Base-by-base conservation (phyloP, 495 filamentous ascomycete species). In the Pyrenopolyporus hunteri region DNA sequence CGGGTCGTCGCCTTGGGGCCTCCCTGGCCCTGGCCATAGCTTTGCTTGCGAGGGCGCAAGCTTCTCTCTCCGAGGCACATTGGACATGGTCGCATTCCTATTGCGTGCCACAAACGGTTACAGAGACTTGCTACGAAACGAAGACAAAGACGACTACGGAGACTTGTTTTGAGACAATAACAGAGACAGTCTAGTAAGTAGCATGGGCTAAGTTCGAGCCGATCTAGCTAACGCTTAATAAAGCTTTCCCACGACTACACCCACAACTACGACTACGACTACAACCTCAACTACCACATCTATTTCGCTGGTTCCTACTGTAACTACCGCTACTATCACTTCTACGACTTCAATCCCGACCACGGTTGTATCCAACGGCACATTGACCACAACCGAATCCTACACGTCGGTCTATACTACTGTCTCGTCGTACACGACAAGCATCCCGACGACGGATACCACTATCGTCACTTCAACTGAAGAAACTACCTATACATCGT, bases 351-450 rank as follows among this genome's bases (percentile, higher is more conserved):
- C 57, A 6, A 58, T 73, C 11, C 69, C 68, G 9, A 70, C 64
- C 28, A 82, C 66, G 9, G 72, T 72, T 9, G 26, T 64, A 32
- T 74, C 51, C 43, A 61, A 67, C 19, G 70, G 40, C 13, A 59
- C 47, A 35, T 49, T 45, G 32, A 74, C 40, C 36, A 66, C 57
- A 16, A 71, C 62, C 31, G 29, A 64, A 25, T 67, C 66, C 10
- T 60, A 59, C 47, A 71, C 60, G 9, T 65, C 70, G 25, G 66
- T 57, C 47, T 66, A 61, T 39, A 63, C 60, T n/a, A 69, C 37
- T 31, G 36, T 52, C 28, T 63, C 52, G 11, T 67, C 52, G 11
- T 57, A 58, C 17, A 63, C 65, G 2, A 64, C 66, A 11, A 70
- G 53, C 11, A 25, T 64, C 22, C 61, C 66, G n/a, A 59, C 58